Evolutionary conservation across 805 yeast genomes (phyloP), one percentile per base, ranked within the genome.

Genomic region (Pichia californica): DNA sequence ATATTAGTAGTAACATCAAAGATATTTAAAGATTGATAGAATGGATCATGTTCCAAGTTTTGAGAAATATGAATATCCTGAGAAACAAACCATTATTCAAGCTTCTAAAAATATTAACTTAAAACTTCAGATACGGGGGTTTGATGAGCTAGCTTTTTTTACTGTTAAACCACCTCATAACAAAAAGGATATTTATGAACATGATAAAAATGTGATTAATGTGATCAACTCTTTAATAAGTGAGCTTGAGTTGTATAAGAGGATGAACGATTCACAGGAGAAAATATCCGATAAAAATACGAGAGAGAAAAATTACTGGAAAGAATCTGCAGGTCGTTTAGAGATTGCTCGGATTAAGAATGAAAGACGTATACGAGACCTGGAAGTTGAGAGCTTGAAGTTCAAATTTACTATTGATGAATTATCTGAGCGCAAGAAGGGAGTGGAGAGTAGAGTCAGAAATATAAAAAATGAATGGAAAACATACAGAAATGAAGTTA

Each of bases 151-250:
- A 5, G 27, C 25, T 4, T 40, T 40, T 40, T 40, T 19, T n/a
- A 40, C 37, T 7, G 11, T 14, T 4, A 19, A 33, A 7, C n/a
- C 43, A 10, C 43, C 37, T n/a, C 16, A 16, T 3, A 33, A 19
- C 5, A 40, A 33, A 13, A 14, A 15, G 3, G 41, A 40, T 5
- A 18, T 43, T 5, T 52, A 53, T 44, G 58, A 60, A 38, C 65
- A 64, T 41, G 70, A 66, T 43, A 58, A 57, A 31, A 55, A 57
- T 25, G 45, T 57, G 20, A 53, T 62, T 30, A 56, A 59, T 38
- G 50, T 56, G 8, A 49, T 61, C 5, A 58, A 55, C 38, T 40
- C 55, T 4, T 48, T 65, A 13, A 40, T 61, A 14, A 50, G 49
- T 16, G 42, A 57, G 1, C 18, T 52, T 2, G 64, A 61, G 15